These are phyloP conservation scores for Suaeda aralocaspica DNA, from an alignment of 148 eudicot genomes.

Conservation along the genomic window DNA sequence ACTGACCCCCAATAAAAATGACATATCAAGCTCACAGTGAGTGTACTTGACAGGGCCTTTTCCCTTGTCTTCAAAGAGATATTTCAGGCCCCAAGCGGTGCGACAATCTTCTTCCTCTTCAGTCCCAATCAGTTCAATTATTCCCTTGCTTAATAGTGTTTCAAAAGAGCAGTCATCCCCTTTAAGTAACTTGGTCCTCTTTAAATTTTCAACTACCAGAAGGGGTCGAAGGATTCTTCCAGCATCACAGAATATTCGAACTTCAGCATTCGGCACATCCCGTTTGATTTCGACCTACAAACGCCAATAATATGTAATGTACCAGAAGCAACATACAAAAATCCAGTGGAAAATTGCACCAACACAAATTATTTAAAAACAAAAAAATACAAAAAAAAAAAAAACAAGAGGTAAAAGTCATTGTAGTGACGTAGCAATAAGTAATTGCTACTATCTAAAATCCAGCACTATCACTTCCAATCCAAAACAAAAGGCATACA, in stretches of 20 bases:
- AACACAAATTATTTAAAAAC: too few relatives aligned
- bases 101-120: slow-evolving; percentile 95
- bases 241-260: slow-evolving; percentile 84
- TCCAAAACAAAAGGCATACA: too few relatives aligned
- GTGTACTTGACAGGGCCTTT: slow-evolving; percentile 50
- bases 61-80: slow-evolving; percentile 48
- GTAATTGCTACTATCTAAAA: too few relatives aligned
- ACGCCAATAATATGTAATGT: not conserved
- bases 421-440: too few relatives aligned
- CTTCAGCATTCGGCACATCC: slow-evolving; percentile 63
- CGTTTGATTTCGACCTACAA: slow-evolving; percentile 75
- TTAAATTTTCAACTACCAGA: slow-evolving; percentile 66
- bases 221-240: slow-evolving; percentile 93
- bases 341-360: not conserved
- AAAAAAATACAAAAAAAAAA: too few relatives aligned
- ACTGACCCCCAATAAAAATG: slow-evolving; percentile 76
- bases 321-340: not conserved
- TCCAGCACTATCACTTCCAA: not conserved
- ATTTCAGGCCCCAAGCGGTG: slow-evolving; percentile 85
- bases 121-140: slow-evolving; percentile 74
- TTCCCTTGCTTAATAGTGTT: slow-evolving; percentile 65
- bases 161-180: slow-evolving; percentile 59
- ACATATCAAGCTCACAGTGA: slow-evolving; percentile 93
- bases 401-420: too few relatives aligned
- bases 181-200: slow-evolving; percentile 53